Evolutionary conservation across 129 eudicot species (phyloP).

Genomic region (Centaurea solstitialis): DNA sequence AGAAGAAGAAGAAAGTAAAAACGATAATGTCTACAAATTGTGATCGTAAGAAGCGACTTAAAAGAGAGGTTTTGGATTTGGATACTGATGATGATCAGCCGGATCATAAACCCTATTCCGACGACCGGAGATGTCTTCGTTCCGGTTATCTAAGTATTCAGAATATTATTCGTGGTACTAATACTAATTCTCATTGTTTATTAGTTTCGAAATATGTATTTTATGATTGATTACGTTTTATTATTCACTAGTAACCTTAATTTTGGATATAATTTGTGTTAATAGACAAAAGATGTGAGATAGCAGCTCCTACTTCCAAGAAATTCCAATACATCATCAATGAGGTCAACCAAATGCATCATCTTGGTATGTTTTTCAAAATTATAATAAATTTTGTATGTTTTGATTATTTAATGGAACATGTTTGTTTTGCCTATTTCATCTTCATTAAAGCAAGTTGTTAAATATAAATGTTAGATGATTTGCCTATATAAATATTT

Average conservation of each 20-base stretch:
- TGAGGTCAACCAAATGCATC: constrained; percentile 58
- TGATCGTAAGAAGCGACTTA: constrained; percentile 5
- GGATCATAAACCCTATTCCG: neutral
- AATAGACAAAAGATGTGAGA: constrained; percentile 45
- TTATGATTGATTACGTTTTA: neutral
- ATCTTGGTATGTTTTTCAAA: no score
- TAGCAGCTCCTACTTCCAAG: constrained; percentile 38
- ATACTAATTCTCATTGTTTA: neutral
- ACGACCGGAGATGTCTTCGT: constrained; percentile 31
- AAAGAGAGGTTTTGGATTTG: neutral
- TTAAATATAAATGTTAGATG: no score
- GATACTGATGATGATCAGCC: neutral
- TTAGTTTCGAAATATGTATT: no score
- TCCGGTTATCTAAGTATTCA: constrained; percentile 32
- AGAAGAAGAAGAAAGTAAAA: no score
- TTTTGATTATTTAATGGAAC: no score
- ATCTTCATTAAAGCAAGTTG: no score
- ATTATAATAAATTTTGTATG: neutral
- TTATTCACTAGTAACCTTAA: no score
- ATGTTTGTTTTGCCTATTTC: no score
- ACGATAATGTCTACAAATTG: neutral
- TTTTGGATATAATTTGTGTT: constrained; percentile 1
- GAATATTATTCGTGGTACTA: constrained; percentile 24
- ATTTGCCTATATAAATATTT: neutral
- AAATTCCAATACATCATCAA: constrained; percentile 40